A percentile compares a stretch with the other conserved stretches of the same genome.
phyloP scores from a whole-genome alignment of 306 rosid genomes.

The Canavalia ensiformis region DNA sequence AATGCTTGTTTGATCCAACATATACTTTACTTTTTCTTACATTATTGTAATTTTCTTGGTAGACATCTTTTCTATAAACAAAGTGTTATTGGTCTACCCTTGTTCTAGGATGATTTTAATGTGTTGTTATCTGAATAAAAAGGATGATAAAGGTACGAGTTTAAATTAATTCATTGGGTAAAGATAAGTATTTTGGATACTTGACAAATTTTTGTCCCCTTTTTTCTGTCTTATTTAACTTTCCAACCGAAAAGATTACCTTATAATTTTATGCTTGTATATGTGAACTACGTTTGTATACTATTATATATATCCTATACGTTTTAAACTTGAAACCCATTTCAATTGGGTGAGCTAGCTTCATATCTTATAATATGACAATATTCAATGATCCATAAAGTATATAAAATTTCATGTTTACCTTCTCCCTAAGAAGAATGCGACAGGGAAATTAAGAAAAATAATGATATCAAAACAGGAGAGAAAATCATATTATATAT shows the following conservation, averaged over 20 bases:
- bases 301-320: neutral
- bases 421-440: no score
- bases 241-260: slow-evolving; percentile 7
- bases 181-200: slow-evolving; percentile 19
- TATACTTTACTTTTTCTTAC: slow-evolving; percentile 48
- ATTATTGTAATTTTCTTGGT: slow-evolving; percentile 42
- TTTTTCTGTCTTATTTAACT: slow-evolving; percentile 25
- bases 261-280: neutral
- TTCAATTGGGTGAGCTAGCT: neutral
- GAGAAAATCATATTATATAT: no score
- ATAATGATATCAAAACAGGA: no score
- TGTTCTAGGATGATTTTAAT: slow-evolving; percentile 37
- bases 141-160: neutral
- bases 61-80: slow-evolving; percentile 35
- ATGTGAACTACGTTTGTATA: neutral
- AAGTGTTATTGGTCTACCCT: slow-evolving; percentile 24
- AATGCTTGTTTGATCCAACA: slow-evolving; percentile 52
- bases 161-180: slow-evolving; percentile 14
- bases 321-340: neutral
- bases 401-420: no score
- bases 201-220: slow-evolving; percentile 9
- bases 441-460: no score
- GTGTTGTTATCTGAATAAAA: neutral
- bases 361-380: neutral
- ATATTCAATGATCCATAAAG: neutral